phyloP scores from a whole-genome alignment of 345 rosid genomes.

The Combretum micranthum region DNA sequence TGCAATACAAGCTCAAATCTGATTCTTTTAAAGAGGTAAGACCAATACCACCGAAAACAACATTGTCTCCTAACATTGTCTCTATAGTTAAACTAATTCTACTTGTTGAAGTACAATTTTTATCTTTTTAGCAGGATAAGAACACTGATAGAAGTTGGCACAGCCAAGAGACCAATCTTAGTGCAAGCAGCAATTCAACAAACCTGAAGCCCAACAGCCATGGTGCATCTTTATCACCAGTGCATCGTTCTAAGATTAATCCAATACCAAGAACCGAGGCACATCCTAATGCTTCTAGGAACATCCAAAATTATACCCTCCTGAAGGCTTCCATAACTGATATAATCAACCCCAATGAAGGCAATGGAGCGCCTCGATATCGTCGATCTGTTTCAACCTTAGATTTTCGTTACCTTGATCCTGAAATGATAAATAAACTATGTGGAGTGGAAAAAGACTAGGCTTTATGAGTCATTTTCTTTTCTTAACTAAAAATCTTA shows the following conservation, averaged over 20 bases:
- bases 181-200: conserved; percentile 16
- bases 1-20: conserved; percentile 15
- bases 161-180: conserved; percentile 22
- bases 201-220: conserved; percentile 16
- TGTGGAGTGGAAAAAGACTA: conserved; percentile 23
- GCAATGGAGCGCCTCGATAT: conserved; percentile 21
- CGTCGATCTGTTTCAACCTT: conserved; percentile 47
- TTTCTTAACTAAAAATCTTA: too few species aligned
- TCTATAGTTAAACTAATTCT: not conserved
- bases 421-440: conserved; percentile 32
- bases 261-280: conserved; percentile 27
- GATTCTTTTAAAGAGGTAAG: conserved; percentile 45
- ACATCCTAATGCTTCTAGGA: conserved; percentile 46
- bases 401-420: conserved; percentile 44
- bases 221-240: conserved; percentile 32
- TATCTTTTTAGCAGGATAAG: conserved; percentile 24
- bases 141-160: conserved; percentile 17
- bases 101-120: not conserved
- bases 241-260: conserved; percentile 9
- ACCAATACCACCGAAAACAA: not conserved
- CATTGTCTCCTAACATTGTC: conserved; percentile 1
- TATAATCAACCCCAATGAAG: conserved; percentile 31
- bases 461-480: not conserved
- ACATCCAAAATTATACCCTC: conserved; percentile 47
- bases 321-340: conserved; percentile 50